Conservation (phyloP, 1,139 yeast genomes). For the Candida frijolesensis region DNA sequence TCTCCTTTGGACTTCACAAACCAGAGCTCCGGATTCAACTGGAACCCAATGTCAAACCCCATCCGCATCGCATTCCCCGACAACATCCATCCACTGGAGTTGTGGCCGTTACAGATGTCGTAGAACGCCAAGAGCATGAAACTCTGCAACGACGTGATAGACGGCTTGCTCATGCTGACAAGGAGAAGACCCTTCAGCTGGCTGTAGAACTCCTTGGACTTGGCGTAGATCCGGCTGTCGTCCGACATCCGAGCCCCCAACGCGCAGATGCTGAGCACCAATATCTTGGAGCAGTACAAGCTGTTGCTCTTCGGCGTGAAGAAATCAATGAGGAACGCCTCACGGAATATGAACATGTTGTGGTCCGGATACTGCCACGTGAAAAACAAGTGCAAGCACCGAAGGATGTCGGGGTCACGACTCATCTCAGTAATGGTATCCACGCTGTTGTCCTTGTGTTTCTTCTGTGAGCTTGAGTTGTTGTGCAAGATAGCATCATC, state of each 20-base stretch:
- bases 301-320: constrained; percentile 51
- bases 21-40: constrained; percentile 65
- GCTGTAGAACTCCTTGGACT: constrained; percentile 45
- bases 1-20: constrained; percentile 33
- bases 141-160: constrained; percentile 51
- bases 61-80: constrained; percentile 64
- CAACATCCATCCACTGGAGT: constrained; percentile 63
- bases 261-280: constrained; percentile 58
- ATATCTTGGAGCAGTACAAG: constrained; percentile 52
- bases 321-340: constrained; percentile 62
- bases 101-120: constrained; percentile 58
- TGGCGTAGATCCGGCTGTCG: constrained; percentile 38
- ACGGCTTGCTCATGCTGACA: constrained; percentile 40
- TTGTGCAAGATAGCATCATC: constrained; percentile 35
- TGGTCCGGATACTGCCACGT: constrained; percentile 69
- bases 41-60: constrained; percentile 68
- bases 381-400: constrained; percentile 57
- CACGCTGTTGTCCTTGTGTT: constrained; percentile 20
- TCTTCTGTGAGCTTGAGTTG: constrained; percentile 21
- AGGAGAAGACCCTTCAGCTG: constrained; percentile 48
- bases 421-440: constrained; percentile 22
- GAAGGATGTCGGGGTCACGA: constrained; percentile 45
- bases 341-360: constrained; percentile 63
- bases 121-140: constrained; percentile 54
- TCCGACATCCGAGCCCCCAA: constrained; percentile 55